Percentiles rank a stretch among this genome's conserved stretches.
Conservation (phyloP, 2,329 filamentous ascomycete genomes). For the Torrubiella hemipterigena region DNA sequence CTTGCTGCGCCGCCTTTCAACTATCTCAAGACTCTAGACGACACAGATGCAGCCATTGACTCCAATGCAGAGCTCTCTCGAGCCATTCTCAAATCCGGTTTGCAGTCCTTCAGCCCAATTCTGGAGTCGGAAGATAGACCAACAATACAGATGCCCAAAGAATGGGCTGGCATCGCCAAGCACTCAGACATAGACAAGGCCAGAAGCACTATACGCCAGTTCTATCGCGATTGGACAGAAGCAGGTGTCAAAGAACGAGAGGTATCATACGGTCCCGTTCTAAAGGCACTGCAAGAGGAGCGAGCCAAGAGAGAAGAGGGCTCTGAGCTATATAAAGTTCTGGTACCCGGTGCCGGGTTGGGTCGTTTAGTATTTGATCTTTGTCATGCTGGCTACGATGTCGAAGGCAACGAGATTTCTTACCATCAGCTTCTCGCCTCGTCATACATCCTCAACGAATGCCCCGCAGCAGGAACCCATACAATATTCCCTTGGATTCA, state of each 20-base stretch:
- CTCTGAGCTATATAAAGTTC: conserved; percentile 44
- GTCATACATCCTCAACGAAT: conserved; percentile 61
- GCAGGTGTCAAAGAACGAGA: conserved; percentile 64
- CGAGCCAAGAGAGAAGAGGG: conserved; percentile 16
- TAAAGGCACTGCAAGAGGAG: conserved; percentile 49
- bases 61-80: conserved; percentile 74
- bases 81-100: conserved; percentile 58
- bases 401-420: conserved; percentile 90
- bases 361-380: conserved; percentile 85
- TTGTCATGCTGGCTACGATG: conserved; percentile 56
- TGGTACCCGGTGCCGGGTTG: conserved; percentile 83
- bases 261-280: conserved; percentile 65
- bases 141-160: conserved; percentile 36
- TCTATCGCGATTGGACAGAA: conserved; percentile 87
- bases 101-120: conserved; percentile 53
- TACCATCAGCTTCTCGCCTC: conserved; percentile 93
- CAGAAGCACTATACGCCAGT: conserved; percentile 80
- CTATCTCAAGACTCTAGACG: conserved; percentile 64
- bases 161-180: conserved; percentile 62
- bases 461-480: conserved; percentile 47
- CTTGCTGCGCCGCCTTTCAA: conserved; percentile 73
- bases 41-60: conserved; percentile 80
- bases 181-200: conserved; percentile 77
- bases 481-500: conserved; percentile 77
- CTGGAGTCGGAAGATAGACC: conserved; percentile 21